Conservation (phyloP, 495 filamentous ascomycete species). For the Hyaloscypha hepaticicola region DNA sequence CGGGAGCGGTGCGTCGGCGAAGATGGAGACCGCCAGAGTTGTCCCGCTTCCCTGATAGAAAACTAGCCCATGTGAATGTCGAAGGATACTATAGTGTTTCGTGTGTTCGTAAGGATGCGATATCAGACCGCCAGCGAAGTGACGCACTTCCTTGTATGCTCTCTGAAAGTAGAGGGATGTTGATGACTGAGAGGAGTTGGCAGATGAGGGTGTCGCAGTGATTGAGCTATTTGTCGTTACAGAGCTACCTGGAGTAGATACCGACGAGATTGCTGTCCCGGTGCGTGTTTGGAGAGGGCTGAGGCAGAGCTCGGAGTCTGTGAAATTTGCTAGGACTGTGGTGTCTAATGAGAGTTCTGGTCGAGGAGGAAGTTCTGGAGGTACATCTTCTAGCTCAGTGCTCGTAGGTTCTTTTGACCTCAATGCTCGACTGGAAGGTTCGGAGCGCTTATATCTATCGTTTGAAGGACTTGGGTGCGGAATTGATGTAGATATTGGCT, state of each 20-base stretch:
- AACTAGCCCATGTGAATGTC: conserved; percentile 61
- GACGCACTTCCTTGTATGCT: conserved; percentile 38
- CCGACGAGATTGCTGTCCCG: not conserved
- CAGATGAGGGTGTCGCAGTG: not conserved
- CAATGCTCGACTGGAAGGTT: not conserved
- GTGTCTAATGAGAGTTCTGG: conserved; percentile 12
- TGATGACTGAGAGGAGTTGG: conserved; percentile 8
- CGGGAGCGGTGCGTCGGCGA: conserved; percentile 57
- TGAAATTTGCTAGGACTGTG: not conserved
- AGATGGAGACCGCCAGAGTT: conserved; percentile 59
- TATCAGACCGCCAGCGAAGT: conserved; percentile 64
- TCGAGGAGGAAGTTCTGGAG: conserved; percentile 8
- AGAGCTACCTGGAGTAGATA: not conserved
- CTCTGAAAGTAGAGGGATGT: conserved; percentile 13
- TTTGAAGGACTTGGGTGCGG: not conserved
- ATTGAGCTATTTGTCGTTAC: not conserved
- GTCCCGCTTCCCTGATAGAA: conserved; percentile 64
- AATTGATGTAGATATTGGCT: conserved; percentile 8
- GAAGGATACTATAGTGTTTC: conserved; percentile 64
- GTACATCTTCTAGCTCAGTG: not conserved
- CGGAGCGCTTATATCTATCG: not conserved
- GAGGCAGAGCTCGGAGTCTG: conserved; percentile 8
- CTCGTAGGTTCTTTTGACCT: not conserved
- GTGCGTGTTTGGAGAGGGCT: not conserved
- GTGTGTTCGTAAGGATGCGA: conserved; percentile 61